These are phyloP conservation scores for Entophlyctis helioformis DNA, from an alignment of 192 early-diverging fungal species.

Conservation along the genomic window DNA sequence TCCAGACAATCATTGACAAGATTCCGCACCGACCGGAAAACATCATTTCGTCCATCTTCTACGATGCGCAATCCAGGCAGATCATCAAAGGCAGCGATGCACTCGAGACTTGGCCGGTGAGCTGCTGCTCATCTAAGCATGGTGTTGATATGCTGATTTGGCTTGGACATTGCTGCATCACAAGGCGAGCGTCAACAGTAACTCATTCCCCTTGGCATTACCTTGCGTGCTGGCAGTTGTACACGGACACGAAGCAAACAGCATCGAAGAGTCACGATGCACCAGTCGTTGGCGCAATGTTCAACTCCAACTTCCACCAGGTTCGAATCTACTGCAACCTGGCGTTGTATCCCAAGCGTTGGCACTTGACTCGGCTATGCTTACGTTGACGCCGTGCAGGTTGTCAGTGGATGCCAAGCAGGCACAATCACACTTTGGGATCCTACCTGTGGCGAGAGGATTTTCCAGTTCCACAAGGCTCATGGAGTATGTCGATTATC, in stretches of 20 bases:
- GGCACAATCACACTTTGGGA: slow-evolving; percentile 49
- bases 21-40: slow-evolving; percentile 45
- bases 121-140: slow-evolving; percentile 1
- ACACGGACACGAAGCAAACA: slow-evolving; percentile 25
- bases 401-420: slow-evolving; percentile 36
- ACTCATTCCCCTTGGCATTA: neutral
- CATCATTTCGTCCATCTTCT: slow-evolving; percentile 40
- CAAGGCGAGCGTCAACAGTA: neutral
- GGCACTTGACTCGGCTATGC: no score
- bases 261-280: slow-evolving; percentile 33
- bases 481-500: slow-evolving; percentile 33
- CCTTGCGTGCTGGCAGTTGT: slow-evolving; percentile 13
- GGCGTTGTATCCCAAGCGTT: no score
- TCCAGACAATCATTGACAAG: slow-evolving; percentile 49
- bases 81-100: slow-evolving; percentile 43
- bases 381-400: slow-evolving; percentile 13
- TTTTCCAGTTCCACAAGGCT: slow-evolving; percentile 47
- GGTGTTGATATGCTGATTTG: neutral
- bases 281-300: slow-evolving; percentile 39
- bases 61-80: slow-evolving; percentile 34
- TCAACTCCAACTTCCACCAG: slow-evolving; percentile 52
- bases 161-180: neutral
- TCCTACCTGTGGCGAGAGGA: slow-evolving; percentile 35
- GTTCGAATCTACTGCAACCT: no score
- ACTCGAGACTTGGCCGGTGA: slow-evolving; percentile 38